Base-by-base conservation (phyloP, 23 red algal species). In the Chondrus crispus region DNA sequence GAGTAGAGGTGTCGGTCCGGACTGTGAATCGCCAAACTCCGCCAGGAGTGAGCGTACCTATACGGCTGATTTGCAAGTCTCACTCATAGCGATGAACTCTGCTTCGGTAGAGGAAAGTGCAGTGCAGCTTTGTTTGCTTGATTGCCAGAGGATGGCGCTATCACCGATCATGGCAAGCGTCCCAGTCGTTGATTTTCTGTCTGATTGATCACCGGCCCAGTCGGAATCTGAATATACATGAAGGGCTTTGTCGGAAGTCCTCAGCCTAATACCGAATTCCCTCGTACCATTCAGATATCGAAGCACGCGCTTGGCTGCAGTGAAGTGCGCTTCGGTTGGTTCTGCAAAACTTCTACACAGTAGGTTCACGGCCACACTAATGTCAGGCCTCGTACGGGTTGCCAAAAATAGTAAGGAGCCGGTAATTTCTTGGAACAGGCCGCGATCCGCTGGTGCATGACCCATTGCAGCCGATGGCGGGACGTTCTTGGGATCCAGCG, bases 391-490 rank as follows among this genome's bases (percentile, higher is more conserved):
- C 4, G 82, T 86, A 0, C n/a, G 39, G 20, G 53, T 86, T 8
- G 42, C 40, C 62, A 72, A 51, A 51, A 68, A 86, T 11, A 72
- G 62, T 26, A 86, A 35, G 38, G 54, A 19, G 12, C 37, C 82
- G 19, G 71, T 24, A 28, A 70, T 46, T 51, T 86, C 82, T 44
- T 86, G 63, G 30, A 69, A 86, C n/a, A n/a, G n/a, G n/a, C n/a
- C n/a, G n/a, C n/a, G n/a, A n/a, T n/a, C n/a, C n/a, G n/a, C n/a
- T n/a, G n/a, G n/a, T n/a, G n/a, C n/a, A n/a, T n/a, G n/a, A n/a
- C n/a, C n/a, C n/a, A n/a, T n/a, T n/a, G n/a, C n/a, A n/a, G n/a
- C n/a, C n/a, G n/a, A n/a, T n/a, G n/a, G n/a, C n/a, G n/a, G n/a
- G n/a, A n/a, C n/a, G n/a, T n/a, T n/a, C n/a, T n/a, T n/a, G n/a